Base-by-base conservation (phyloP, 768 basidiomycete genomes). In the Hysterangium stoloniferum region DNA sequence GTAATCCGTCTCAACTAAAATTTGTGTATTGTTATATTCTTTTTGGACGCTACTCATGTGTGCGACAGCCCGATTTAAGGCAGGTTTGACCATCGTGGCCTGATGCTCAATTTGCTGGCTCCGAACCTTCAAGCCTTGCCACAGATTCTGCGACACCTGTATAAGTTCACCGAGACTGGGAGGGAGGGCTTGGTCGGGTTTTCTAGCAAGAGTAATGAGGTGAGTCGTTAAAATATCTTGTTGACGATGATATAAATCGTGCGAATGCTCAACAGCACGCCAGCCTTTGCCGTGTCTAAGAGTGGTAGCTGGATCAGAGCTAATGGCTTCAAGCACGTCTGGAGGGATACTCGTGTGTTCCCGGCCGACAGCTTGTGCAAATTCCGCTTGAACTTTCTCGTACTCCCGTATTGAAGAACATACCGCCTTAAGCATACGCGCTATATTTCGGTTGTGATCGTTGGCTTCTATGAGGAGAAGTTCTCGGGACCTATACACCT, bases 231-330 rank as follows among this genome's bases (percentile, higher is more conserved):
- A 54, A 1, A 58, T 60, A 7, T 76, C 69, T 31, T 79, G 78
- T 60, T 90, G 86, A 28, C 75, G 76, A 20, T 67, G 51, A 17
- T 88, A 67, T 35, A 84, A 79, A 24, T 71, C 59, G 58, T 86
- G 72, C 48, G 87, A 84, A 52, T 90, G 84, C 52, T 90, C 86
- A 13, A 87, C 83, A 1, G 82, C 84, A 54, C 74, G 71, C 81
- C 82, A 89, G 8, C 85, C 78, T 45, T 67, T 69, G 25, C 74
- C 70, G 36, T 75, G 71, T 41, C 80, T 75, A 0, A 86, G 85
- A 5, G 74, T 66, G n/a, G 81, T 79, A 2, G 84, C 78, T 42
- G 86, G 86, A 61, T 90, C 86, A 53, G 85, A 84, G 32, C 74
- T 77, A 58, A 87, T 79, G 2, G 85, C 82, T 43, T 88, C 86